Conservation (phyloP, 1,139 yeast species). For the Citeromyces hawaiiensis region DNA sequence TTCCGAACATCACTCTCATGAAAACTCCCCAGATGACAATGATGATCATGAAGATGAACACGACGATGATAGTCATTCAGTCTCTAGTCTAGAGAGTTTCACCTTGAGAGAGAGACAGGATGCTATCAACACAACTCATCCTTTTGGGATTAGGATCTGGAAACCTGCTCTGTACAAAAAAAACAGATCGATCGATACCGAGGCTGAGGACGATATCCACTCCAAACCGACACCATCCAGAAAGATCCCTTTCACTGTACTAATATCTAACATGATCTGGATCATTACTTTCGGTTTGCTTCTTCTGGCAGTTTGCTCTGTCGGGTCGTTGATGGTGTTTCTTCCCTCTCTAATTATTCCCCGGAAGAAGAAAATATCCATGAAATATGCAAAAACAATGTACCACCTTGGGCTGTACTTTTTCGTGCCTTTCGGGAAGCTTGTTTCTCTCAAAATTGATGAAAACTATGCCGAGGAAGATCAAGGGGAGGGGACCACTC, state of each 20-base stretch:
- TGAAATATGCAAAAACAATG: constrained; percentile 47
- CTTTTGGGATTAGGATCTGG: constrained; percentile 97
- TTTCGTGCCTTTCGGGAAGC: constrained; percentile 80
- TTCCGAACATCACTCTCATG: constrained; percentile 55
- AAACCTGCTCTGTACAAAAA: constrained; percentile 94
- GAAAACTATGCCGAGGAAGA: constrained; percentile 79
- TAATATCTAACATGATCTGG: constrained; percentile 70
- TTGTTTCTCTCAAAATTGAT: constrained; percentile 67
- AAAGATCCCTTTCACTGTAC: constrained; percentile 48
- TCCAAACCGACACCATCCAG: constrained; percentile 38
- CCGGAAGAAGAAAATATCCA: constrained; percentile 20
- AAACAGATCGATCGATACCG: constrained; percentile 77
- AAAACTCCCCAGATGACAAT: constrained; percentile 14
- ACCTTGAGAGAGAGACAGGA: constrained; percentile 90
- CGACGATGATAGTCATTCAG: constrained; percentile 26
- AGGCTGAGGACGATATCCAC: constrained; percentile 91
- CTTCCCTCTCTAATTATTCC: constrained; percentile 28
- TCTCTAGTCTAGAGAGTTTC: constrained; percentile 60
- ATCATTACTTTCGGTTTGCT: constrained; percentile 55
- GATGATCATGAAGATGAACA: constrained; percentile 19
- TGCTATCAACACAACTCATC: constrained; percentile 93
- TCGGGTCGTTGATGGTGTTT: constrained; percentile 26
- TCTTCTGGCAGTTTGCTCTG: constrained; percentile 35
- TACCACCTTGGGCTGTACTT: constrained; percentile 58
- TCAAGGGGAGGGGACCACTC: constrained; percentile 74